Percentiles rank a stretch among this genome's conserved stretches.
phyloP scores from a whole-genome alignment of 1,284 basidiomycete genomes.

The Mycosarcoma mackinlayi region DNA sequence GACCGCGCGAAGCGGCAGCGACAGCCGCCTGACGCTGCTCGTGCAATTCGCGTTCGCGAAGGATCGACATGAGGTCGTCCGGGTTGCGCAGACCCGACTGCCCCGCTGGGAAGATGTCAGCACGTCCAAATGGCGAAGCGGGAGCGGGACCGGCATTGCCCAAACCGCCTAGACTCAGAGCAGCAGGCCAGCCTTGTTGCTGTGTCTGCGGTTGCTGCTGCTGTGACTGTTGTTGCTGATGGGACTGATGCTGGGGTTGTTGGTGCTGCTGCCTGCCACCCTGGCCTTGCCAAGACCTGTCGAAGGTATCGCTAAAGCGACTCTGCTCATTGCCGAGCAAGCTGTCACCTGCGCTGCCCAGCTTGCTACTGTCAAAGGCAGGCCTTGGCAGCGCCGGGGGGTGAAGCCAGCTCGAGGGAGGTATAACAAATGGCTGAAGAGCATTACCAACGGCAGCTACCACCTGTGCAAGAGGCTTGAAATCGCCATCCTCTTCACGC shows the following conservation, averaged over 20 bases:
- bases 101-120: constrained; percentile 25
- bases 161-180: constrained; percentile 29
- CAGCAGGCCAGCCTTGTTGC: constrained; percentile 38
- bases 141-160: constrained; percentile 24
- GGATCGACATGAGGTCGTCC: constrained; percentile 49
- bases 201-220: constrained; percentile 7
- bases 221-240: constrained; percentile 5
- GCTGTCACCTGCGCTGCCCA: constrained; percentile 17
- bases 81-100: constrained; percentile 43
- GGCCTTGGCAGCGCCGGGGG: constrained; percentile 19
- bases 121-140: constrained; percentile 44
- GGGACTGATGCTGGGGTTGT: constrained; percentile 1
- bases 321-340: constrained; percentile 30
- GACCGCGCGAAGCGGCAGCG: constrained; percentile 39
- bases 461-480: constrained; percentile 67
- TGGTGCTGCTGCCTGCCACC: constrained; percentile 9
- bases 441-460: constrained; percentile 65
- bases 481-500: constrained; percentile 71
- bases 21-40: constrained; percentile 53
- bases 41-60: constrained; percentile 55
- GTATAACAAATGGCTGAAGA: constrained; percentile 68
- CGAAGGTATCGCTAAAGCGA: constrained; percentile 31
- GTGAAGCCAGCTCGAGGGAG: constrained; percentile 47
- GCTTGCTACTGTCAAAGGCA: constrained; percentile 16
- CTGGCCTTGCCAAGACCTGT: constrained; percentile 21